Base-by-base conservation (phyloP, 805 yeast genomes). In the Yamadazyma sp. region DNA sequence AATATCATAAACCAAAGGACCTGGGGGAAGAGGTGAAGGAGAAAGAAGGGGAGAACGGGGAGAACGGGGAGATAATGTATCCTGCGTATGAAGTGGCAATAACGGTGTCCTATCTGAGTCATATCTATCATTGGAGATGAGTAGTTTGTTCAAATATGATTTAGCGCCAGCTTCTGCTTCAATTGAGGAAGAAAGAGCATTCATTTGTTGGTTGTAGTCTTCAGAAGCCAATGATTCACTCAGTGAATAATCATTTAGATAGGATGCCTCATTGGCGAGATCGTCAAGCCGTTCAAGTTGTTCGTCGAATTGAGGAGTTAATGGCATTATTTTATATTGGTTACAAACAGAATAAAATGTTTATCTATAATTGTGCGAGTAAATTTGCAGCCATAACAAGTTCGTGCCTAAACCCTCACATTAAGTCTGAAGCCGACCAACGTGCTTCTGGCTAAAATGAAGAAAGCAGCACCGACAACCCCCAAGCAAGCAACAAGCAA, bases 401-500 rank as follows among this genome's bases (percentile, higher is more conserved):
- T 11, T 12, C 12, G 8, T 3, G 12, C 6, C 34, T 37, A 54
- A 7, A 58, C 54, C 26, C 53, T 59, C 4, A 49, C 54, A 28
- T 49, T 49, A 3, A 55, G 16, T 36, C 42, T 49, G 13, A 35
- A 21, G 4, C 61, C 62, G 3, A 54, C 61, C 4, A 55, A 27
- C 22, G 49, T 34, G 24, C 33, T 40, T 36, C 64, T 48, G 26
- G 56, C 50, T 5, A 42, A 15, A 18, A 20, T 32, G 62, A 64
- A 64, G 23, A 59, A 60, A 4, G 53, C 12, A 0, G 57, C 48
- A 0, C 70, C 70, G 3, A 47, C 35, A 10, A 56, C 29, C 5
- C 62, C 45, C 21, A 64, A 52, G 17, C 47, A 43, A 2, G 64
- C 63, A 8, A 60, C 64, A 28, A 65, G 48, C 5, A 60, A 41